A percentile compares a stretch with the other conserved stretches of the same genome.
Evolutionary conservation across 768 basidiomycete genomes (phyloP).

Genomic region (Leccinum longicurvipes): DNA sequence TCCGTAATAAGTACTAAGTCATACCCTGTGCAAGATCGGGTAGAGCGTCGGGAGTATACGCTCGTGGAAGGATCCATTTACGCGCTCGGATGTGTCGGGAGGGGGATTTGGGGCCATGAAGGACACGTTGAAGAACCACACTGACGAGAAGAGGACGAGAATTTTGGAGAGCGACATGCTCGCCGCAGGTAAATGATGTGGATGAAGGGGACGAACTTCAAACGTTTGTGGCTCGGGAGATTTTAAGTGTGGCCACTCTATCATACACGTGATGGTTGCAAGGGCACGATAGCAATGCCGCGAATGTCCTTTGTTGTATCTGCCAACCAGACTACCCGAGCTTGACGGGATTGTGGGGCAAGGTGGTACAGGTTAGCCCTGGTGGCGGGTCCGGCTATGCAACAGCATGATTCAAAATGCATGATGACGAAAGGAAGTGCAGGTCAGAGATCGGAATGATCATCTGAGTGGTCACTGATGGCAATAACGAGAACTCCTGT

Average conservation of each 20-base stretch:
- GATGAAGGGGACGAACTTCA: neutral
- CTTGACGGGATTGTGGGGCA: neutral
- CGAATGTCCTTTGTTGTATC: neutral
- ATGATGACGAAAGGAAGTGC: too few species aligned
- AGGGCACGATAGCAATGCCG: neutral
- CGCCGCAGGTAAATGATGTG: neutral
- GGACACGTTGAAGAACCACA: conserved; percentile 27
- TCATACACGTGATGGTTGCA: conserved; percentile 16
- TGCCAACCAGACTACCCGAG: neutral
- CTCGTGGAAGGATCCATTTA: conserved; percentile 22
- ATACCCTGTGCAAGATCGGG: conserved; percentile 25
- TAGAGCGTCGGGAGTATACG: conserved; percentile 19
- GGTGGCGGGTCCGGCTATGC: neutral
- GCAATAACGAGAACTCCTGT: too few species aligned
- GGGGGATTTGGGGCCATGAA: conserved; percentile 21
- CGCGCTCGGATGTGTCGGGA: conserved; percentile 19
- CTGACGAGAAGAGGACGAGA: conserved; percentile 23
- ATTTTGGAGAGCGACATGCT: conserved; percentile 22
- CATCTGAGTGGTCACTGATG: too few species aligned
- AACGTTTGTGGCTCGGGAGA: neutral
- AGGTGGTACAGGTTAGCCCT: neutral
- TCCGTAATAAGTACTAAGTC: neutral
- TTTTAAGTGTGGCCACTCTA: conserved; percentile 12
- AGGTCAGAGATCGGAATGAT: too few species aligned
- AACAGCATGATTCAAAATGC: too few species aligned